Evolutionary conservation across 306 rosid genomes (phyloP), one percentile per base, ranked within the genome.

Genomic region (Abrus pulchellus): DNA sequence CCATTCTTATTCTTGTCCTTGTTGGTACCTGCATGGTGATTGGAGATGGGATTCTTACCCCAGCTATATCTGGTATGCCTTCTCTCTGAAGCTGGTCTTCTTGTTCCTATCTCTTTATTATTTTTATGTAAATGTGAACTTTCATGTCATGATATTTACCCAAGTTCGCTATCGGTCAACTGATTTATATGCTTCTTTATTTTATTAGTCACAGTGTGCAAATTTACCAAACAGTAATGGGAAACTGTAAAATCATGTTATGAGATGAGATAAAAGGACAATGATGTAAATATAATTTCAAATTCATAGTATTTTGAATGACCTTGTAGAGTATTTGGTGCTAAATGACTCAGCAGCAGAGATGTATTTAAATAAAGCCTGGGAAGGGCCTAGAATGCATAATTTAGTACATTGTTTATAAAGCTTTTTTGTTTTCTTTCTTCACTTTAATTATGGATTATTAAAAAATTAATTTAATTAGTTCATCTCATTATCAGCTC

Each of bases 31-130:
- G 97, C 85, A 93, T 91, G 97, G 94, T 90, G 57, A 88, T 93
- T 68, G 97, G 97, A 74, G 97, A 93, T 84, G 97, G 97, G 44
- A 93, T 93, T 88, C 93, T 93, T 72, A 93, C 97, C 65, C 97
- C 97, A 38, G 97, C 94, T 41, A 91, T 93, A 74, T 93, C 97
- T 60, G 97, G 97, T 91, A 77, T 67, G 54, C 48, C 63, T 64
- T 89, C 59, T 50, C 52, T 83, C 76, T 67, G 53, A 67, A 80
- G 60, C 64, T 76, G 33, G 78, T 83, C 63, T 53, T 77, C 36
- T 55, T 33, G 41, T 74, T 65, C 47, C 55, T 38, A 45, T 68
- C 40, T 68, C 40, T 74, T 53, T 68, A 11, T 63, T 44, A 20
- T 74, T 62, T 56, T 43, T 64, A 60, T 78, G 52, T 30, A 3